Evolutionary conservation across 169 alveolate genomes (phyloP), one percentile per base, ranked within the genome.

Genomic region (Theileria luwenshuni): DNA sequence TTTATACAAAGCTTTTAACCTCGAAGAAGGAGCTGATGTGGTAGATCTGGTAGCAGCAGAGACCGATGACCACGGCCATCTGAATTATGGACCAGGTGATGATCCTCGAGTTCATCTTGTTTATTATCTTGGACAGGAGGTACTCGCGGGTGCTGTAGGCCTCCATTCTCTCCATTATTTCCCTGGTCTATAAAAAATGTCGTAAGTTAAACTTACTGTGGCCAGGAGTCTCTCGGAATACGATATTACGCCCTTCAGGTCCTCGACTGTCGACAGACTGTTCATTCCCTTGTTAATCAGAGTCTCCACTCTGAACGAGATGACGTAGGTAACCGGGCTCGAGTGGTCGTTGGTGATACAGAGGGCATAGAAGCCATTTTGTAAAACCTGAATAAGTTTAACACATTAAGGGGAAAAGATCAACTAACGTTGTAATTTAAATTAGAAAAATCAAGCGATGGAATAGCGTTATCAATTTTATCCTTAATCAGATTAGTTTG

Each of bases 1-100:
- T 51, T 77, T 47, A 77, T 6, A 79, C 86, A 21, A 79, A 71
- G 60, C 83, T 70, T 71, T 79, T 79, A 10, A 71, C 86, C 28
- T 79, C 86, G 64, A 79, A 79, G 83, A 79, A 79, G 17, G 86
- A 79, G 70, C 83, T 70, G 56, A 79, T 79, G 76, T 79, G 72
- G 51, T 79, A 79, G n/a, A 79, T 79, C 45, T 79, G 86, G 62
- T 43, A 69, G 64, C 75, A 79, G 52, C 86, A 79, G 38, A 79
- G 47, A 33, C 75, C 62, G 3, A 79, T 60, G 28, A 79, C 75
- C 41, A 79, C 64, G 0, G 71, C 58, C 86, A 79, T 71, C 58
- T 79, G 86, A 38, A 74, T 47, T 0, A 56, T 17, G 6, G 86
- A 79, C 83, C 81, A 79, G 21, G 76, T 32, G 49, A 79, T 59